A percentile compares a stretch with the other conserved stretches of the same genome.
Conservation (phyloP, 192 early-diverging fungal species). For the Umbelopsis isabellina region DNA sequence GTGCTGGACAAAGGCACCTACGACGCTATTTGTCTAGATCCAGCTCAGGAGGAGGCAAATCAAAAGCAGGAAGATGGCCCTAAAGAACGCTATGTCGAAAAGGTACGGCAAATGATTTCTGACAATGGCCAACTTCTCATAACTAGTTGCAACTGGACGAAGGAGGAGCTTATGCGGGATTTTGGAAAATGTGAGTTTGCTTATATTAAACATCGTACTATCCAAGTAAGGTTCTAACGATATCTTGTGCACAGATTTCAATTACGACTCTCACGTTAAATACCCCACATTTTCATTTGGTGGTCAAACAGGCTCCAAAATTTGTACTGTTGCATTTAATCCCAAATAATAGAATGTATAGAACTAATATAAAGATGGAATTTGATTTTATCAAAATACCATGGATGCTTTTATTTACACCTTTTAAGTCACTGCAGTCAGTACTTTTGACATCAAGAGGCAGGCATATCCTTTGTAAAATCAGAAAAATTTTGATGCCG, state of each 20-base stretch:
- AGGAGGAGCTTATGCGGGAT: conserved; percentile 74
- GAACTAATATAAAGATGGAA: conserved; percentile 15
- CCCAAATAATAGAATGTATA: conserved; percentile 46
- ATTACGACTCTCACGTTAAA: conserved; percentile 70
- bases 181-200: conserved; percentile 57
- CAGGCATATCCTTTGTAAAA: too few relatives aligned
- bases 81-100: conserved; percentile 50
- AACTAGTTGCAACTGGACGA: conserved; percentile 95
- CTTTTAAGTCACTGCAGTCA: background rate
- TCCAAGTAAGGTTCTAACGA: background rate
- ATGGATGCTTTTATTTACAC: background rate
- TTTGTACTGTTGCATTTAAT: conserved; percentile 81
- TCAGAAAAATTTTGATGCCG: background rate
- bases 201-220: conserved; percentile 24
- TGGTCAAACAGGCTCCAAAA: conserved; percentile 85
- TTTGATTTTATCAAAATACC: background rate
- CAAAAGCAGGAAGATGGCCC: conserved; percentile 46
- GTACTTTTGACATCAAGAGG: too few relatives aligned
- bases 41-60: conserved; percentile 46
- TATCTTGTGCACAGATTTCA: conserved; percentile 47
- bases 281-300: conserved; percentile 90
- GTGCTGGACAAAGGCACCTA: conserved; percentile 94
- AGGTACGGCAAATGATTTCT: conserved; percentile 65
- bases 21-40: conserved; percentile 85
- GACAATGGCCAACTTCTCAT: conserved; percentile 78